Evolutionary conservation across 169 alveolate species (phyloP).

Genomic region (Amoebophrya sp.): DNA sequence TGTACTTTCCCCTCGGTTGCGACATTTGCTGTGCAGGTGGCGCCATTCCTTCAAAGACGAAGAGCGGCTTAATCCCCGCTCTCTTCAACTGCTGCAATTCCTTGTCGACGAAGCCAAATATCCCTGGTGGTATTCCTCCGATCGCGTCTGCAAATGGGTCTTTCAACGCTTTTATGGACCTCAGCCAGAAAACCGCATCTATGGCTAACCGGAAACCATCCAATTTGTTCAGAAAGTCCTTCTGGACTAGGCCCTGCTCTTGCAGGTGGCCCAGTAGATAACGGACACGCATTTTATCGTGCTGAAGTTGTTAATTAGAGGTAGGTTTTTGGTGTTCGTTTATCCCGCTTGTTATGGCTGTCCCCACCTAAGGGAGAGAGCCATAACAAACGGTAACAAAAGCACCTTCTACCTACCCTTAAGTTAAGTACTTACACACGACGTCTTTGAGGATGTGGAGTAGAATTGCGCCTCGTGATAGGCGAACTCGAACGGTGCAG

Average conservation of each 20-base stretch:
- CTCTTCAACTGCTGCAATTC: conserved; percentile 40
- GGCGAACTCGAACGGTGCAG: no score
- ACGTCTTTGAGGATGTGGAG: no score
- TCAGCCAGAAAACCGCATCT: not conserved
- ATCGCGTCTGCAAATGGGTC: conserved; percentile 19
- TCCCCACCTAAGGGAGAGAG: no score
- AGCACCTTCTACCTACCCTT: no score
- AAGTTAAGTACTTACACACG: no score
- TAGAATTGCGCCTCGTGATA: no score
- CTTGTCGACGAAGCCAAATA: conserved; percentile 49
- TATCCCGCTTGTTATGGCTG: no score
- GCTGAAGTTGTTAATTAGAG: not conserved
- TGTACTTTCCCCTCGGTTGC: no score
- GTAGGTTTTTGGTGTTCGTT: no score
- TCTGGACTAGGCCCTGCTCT: not conserved
- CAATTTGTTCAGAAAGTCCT: not conserved
- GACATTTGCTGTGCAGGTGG: not conserved
- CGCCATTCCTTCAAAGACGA: not conserved
- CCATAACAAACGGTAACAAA: no score
- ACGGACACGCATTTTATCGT: not conserved
- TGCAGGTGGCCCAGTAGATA: not conserved
- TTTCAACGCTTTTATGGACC: not conserved
- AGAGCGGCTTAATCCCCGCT: not conserved
- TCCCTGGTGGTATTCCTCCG: conserved; percentile 30
- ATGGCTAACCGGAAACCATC: not conserved